Conservation (phyloP, 2,329 filamentous ascomycete species). For the Thelonectria blattea region DNA sequence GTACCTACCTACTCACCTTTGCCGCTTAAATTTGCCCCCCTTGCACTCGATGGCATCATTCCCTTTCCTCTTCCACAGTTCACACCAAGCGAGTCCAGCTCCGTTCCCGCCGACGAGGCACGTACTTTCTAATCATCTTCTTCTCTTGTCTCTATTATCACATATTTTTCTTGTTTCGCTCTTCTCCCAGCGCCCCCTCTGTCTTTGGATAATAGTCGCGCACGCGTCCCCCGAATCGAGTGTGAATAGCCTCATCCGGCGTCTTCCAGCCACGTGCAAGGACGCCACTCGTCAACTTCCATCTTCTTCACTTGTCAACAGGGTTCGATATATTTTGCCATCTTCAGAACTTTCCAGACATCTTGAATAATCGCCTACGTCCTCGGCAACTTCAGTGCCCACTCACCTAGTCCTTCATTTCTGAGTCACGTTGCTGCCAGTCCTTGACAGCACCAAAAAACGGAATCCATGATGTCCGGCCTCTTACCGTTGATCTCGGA, state of each 20-base stretch:
- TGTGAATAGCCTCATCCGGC: conserved; percentile 8
- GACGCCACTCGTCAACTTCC: no score
- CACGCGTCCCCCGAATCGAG: not conserved
- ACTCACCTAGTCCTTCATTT: no score
- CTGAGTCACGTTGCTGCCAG: no score
- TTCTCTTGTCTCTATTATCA: not conserved
- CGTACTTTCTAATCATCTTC: not conserved
- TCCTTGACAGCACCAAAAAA: not conserved
- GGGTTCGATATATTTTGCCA: no score
- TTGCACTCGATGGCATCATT: conserved; percentile 9
- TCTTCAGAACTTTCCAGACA: no score
- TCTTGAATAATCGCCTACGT: no score
- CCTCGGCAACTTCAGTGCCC: no score
- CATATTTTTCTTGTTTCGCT: not conserved
- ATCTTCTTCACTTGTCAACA: no score
- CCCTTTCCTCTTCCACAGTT: not conserved
- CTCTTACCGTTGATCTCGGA: conserved; percentile 63
- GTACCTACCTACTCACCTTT: no score
- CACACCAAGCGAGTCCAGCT: not conserved
- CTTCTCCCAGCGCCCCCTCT: not conserved
- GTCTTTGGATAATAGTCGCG: not conserved
- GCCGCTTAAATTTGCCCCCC: conserved; percentile 5
- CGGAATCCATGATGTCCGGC: conserved; percentile 54
- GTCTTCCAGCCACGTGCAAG: not conserved
- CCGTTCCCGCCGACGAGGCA: not conserved